Conservation (phyloP, 1,139 yeast genomes). For the Nakaseomyces delphensis region DNA sequence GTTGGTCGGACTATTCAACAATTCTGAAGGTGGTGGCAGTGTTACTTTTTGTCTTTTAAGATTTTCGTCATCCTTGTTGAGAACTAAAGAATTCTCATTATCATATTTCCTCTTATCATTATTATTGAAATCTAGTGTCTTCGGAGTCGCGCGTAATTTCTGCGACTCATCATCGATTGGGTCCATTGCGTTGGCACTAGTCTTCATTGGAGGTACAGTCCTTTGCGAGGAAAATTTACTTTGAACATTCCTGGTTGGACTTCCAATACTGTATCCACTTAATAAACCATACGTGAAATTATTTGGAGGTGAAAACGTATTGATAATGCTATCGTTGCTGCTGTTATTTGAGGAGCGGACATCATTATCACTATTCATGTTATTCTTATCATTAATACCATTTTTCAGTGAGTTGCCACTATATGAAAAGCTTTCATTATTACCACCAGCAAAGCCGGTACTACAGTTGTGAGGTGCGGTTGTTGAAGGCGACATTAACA, state of each 20-base stretch:
- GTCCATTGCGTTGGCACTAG: neutral
- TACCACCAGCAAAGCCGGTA: neutral
- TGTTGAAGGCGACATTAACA: conserved; percentile 1
- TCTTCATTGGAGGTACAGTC: conserved; percentile 4
- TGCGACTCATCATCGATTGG: neutral
- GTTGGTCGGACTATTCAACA: neutral
- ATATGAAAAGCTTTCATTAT: neutral
- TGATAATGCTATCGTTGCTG: neutral
- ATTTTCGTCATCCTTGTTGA: neutral
- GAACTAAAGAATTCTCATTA: neutral
- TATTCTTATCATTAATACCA: neutral
- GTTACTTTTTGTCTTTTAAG: neutral
- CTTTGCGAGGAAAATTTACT: conserved; percentile 4
- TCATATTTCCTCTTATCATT: neutral
- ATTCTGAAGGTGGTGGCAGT: conserved; percentile 4
- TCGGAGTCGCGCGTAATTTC: neutral
- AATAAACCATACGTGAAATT: conserved; percentile 3
- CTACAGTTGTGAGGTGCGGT: neutral
- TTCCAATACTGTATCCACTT: conserved; percentile 4
- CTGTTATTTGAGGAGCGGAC: conserved; percentile 5
- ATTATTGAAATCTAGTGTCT: neutral
- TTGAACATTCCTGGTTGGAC: conserved; percentile 1
- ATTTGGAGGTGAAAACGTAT: conserved; percentile 1
- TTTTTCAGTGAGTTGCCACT: neutral
- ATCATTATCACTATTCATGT: neutral